Conservation (phyloP, 495 filamentous ascomycete species). For the Pyronema domesticum region DNA sequence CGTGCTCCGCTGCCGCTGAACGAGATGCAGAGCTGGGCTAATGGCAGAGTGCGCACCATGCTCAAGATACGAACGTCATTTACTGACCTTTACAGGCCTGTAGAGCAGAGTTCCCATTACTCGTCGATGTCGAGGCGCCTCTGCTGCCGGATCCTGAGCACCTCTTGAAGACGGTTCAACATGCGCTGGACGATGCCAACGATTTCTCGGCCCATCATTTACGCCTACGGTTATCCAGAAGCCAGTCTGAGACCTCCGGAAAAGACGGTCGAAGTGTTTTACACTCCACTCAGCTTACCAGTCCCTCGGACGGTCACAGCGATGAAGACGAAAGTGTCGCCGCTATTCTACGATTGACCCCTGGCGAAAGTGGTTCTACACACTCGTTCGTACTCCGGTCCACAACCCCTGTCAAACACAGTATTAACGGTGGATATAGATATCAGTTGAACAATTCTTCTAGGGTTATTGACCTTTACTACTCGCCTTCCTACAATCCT, state of each 20-base stretch:
- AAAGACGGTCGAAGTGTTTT: slow-evolving; percentile 18
- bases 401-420: neutral
- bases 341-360: slow-evolving; percentile 49
- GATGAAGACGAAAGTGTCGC: slow-evolving; percentile 35
- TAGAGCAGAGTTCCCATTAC: slow-evolving; percentile 69
- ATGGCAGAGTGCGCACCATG: slow-evolving; percentile 52
- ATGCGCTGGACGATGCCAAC: slow-evolving; percentile 75
- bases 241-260: slow-evolving; percentile 20
- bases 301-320: neutral
- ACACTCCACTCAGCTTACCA: neutral
- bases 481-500: slow-evolving; percentile 56
- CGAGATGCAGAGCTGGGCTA: slow-evolving; percentile 83
- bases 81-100: slow-evolving; percentile 43
- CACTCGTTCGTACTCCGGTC: slow-evolving; percentile 18
- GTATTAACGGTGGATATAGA: neutral
- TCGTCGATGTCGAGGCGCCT: slow-evolving; percentile 58
- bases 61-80: neutral
- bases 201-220: slow-evolving; percentile 86
- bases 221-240: slow-evolving; percentile 48
- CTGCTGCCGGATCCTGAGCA: slow-evolving; percentile 50
- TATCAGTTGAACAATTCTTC: slow-evolving; percentile 35
- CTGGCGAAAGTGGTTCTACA: slow-evolving; percentile 35
- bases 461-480: slow-evolving; percentile 60
- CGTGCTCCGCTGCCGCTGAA: slow-evolving; percentile 66
- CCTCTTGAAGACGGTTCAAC: slow-evolving; percentile 67